These are phyloP conservation scores for Cudoniella acicularis DNA, from an alignment of 495 filamentous ascomycete species.

Conservation along the genomic window DNA sequence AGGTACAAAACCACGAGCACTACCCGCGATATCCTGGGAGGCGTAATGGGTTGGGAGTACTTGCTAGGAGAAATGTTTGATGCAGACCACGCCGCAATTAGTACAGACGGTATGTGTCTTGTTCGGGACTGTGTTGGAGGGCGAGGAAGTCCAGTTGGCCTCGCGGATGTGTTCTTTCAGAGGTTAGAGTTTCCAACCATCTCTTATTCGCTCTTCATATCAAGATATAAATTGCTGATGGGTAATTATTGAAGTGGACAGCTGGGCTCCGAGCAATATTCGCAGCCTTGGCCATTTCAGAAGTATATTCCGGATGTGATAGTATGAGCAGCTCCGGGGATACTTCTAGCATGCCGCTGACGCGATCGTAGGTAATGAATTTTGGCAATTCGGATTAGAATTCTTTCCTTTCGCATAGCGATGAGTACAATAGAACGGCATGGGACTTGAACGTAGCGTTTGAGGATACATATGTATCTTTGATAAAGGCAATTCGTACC, in stretches of 20 bases:
- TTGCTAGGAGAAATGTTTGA: constrained; percentile 39
- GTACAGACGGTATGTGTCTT: constrained; percentile 37
- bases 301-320: constrained; percentile 35
- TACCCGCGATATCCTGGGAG: constrained; percentile 28
- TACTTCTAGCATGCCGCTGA: constrained; percentile 6
- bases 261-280: constrained; percentile 28
- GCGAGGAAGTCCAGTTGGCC: constrained; percentile 28
- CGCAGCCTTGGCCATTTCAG: constrained; percentile 35
- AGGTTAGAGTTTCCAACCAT: too few relatives aligned
- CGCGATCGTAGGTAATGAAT: constrained; percentile 29
- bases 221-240: too few relatives aligned
- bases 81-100: constrained; percentile 34
- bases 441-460: constrained; percentile 31
- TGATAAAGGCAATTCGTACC: constrained; percentile 34
- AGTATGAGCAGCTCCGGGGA: too few relatives aligned
- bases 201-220: too few relatives aligned
- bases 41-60: constrained; percentile 40
- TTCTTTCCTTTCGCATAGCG: constrained; percentile 29
- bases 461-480: constrained; percentile 35
- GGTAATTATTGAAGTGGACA: constrained; percentile 38
- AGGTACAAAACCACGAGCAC: constrained; percentile 18
- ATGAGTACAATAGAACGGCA: constrained; percentile 31
- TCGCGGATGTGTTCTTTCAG: constrained; percentile 40
- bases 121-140: constrained; percentile 34
- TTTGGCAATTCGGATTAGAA: constrained; percentile 30